Base-by-base conservation (phyloP, 208 protist genomes). In the Leishmania martiniquensis region DNA sequence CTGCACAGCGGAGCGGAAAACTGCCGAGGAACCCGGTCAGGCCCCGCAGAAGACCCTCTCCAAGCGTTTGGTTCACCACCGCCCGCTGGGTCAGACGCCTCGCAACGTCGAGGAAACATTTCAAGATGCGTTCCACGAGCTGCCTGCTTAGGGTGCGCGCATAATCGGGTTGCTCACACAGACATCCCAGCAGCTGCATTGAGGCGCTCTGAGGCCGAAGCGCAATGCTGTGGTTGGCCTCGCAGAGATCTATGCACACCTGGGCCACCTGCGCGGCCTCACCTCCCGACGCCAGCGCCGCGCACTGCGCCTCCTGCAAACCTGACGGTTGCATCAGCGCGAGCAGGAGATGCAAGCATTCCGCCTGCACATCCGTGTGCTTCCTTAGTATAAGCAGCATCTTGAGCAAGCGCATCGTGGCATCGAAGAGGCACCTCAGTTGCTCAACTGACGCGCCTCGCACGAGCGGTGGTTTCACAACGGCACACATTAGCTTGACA, bases 31-130 rank as follows among this genome's bases (percentile, higher is more conserved):
- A 89, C 52, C 85, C 80, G 0, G 72, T 55, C 32, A 92, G 37
- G 10, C 85, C 90, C 7, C 80, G 72, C 0, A 94, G 79, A 29
- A 94, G 75, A 4, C 87, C 90, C 70, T 88, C 86, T 49, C 75
- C 86, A 45, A 92, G 69, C 25, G 76, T 76, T 62, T 87, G 83
- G 63, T 84, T 73, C 39, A 81, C 72, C 51, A 73, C 51, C 9
- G 32, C n/a, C 42, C 72, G 73, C 45, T 74, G 45, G 10, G 66
- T 72, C 10, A 89, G 74, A 17, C 57, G 66, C 13, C 65, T 54
- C 22, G 83, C 82, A 10, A 84, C 78, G 17, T 45, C n/a, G 65
- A 81, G 39, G 72, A 88, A 81, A 37, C 60, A 70, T 6, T 13
- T 15, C 51, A 77, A 47, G 9, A 84, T 67, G 34, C n/a, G 29